These are phyloP conservation scores for Globisporangium viniferum DNA, from an alignment of 352 stramenopile species.

Conservation along the genomic window DNA sequence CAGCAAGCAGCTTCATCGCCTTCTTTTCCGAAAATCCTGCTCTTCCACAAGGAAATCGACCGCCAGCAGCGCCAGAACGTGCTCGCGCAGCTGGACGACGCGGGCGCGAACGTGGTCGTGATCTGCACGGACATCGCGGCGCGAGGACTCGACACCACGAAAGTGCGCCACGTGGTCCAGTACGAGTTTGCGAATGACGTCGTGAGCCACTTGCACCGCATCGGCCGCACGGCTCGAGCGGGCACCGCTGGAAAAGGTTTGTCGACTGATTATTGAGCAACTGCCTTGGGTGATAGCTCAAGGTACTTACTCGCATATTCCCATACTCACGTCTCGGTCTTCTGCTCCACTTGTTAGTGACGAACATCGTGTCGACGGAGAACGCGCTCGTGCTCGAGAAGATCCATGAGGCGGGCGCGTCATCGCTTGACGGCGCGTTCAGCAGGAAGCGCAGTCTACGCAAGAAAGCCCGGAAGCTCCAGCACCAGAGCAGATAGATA, in stretches of 20 bases:
- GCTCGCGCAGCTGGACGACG: constrained; percentile 37
- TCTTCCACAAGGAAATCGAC: constrained; percentile 70
- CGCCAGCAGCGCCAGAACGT: constrained; percentile 44
- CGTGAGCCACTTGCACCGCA: constrained; percentile 80
- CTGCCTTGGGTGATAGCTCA: not conserved
- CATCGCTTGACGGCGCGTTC: constrained; percentile 62
- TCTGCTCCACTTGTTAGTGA: constrained; percentile 31
- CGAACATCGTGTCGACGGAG: constrained; percentile 60
- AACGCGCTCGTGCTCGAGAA: constrained; percentile 65
- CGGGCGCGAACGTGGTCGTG: constrained; percentile 36
- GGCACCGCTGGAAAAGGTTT: constrained; percentile 49
- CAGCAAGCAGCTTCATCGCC: not conserved
- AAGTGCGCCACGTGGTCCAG: constrained; percentile 72
- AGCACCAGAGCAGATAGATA: constrained; percentile 11
- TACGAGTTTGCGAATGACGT: constrained; percentile 81
- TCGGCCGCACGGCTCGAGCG: constrained; percentile 66
- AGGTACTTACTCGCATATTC: not conserved
- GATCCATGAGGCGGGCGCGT: constrained; percentile 50
- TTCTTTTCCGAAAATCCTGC: constrained; percentile 9
- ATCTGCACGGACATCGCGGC: constrained; percentile 80
- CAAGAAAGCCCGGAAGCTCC: constrained; percentile 75
- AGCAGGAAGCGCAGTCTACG: constrained; percentile 78
- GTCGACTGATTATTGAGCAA: not conserved
- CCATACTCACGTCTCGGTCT: not conserved
- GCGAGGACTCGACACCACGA: constrained; percentile 66